Conservation (phyloP, 192 early-diverging fungal species). For the Coemansia sp. region DNA sequence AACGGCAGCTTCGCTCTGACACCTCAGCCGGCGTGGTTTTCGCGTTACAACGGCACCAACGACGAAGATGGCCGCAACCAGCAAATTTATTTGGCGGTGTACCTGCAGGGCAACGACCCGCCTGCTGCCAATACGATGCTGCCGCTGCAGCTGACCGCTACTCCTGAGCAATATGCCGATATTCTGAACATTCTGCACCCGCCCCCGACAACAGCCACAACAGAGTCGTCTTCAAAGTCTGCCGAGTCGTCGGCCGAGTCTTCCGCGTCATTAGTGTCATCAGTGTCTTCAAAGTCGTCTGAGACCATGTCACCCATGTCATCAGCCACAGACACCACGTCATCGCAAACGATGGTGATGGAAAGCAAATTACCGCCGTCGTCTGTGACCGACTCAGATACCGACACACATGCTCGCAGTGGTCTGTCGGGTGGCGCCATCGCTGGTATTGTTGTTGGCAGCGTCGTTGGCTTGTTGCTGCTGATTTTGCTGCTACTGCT, state of each 20-base stretch:
- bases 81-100: slow-evolving; percentile 36
- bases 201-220: neutral
- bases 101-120: slow-evolving; percentile 46
- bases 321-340: neutral
- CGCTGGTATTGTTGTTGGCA: slow-evolving; percentile 42
- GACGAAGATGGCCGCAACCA: slow-evolving; percentile 19
- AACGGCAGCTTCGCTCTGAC: slow-evolving; percentile 31
- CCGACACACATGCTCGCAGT: neutral
- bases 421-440: slow-evolving; percentile 48
- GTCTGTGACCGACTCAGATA: neutral
- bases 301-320: neutral
- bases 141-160: slow-evolving; percentile 37
- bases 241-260: neutral
- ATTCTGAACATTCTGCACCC: slow-evolving; percentile 38
- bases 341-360: neutral
- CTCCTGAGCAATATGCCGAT: slow-evolving; percentile 33
- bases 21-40: slow-evolving; percentile 36
- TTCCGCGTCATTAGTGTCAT: neutral
- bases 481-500: slow-evolving; percentile 34
- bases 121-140: slow-evolving; percentile 34
- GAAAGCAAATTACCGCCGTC: neutral
- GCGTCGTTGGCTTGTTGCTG: slow-evolving; percentile 27
- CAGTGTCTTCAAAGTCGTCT: neutral
- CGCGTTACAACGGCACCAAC: slow-evolving; percentile 36
- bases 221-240: neutral